phyloP scores from a whole-genome alignment of 305 asterid genomes.

The Coffea humblotiana region DNA sequence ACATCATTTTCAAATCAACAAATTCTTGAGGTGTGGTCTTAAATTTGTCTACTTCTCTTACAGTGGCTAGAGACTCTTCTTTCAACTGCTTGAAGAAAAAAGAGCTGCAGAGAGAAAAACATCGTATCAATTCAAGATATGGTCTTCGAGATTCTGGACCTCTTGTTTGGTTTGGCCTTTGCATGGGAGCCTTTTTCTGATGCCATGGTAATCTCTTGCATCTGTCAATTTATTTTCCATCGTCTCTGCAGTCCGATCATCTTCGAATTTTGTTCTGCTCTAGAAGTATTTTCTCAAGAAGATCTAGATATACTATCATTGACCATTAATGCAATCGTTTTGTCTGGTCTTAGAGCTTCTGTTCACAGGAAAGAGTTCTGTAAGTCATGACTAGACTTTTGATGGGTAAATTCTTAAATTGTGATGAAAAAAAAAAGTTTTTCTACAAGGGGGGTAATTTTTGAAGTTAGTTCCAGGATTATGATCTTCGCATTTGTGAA shows the following conservation, averaged over 20 bases:
- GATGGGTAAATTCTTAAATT: no score
- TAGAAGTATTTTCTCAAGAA: background rate
- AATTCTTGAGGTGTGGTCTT: background rate
- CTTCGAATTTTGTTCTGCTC: no score
- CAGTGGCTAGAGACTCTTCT: constrained; percentile 62
- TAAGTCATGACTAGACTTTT: background rate
- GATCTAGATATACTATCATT: background rate
- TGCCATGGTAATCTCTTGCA: constrained; percentile 44
- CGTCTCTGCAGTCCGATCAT: background rate
- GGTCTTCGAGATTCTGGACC: constrained; percentile 44
- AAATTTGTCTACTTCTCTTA: background rate
- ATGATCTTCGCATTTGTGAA: no score
- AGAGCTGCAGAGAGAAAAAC: constrained; percentile 51
- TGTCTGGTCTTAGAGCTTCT: background rate
- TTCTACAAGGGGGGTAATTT: no score
- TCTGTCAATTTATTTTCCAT: constrained; percentile 5
- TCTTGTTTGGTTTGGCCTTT: constrained; percentile 56
- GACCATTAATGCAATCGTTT: background rate
- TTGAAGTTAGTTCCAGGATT: no score
- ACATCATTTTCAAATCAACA: background rate
- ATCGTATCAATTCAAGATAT: constrained; percentile 40
- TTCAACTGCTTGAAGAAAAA: constrained; percentile 56
- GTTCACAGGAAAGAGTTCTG: background rate
- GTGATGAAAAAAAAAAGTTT: no score
- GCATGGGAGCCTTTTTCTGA: constrained; percentile 57